Percentiles rank a stretch among this genome's conserved stretches.
Conservation (phyloP, 164 flowering plant species). For the Houttuynia cordata region DNA sequence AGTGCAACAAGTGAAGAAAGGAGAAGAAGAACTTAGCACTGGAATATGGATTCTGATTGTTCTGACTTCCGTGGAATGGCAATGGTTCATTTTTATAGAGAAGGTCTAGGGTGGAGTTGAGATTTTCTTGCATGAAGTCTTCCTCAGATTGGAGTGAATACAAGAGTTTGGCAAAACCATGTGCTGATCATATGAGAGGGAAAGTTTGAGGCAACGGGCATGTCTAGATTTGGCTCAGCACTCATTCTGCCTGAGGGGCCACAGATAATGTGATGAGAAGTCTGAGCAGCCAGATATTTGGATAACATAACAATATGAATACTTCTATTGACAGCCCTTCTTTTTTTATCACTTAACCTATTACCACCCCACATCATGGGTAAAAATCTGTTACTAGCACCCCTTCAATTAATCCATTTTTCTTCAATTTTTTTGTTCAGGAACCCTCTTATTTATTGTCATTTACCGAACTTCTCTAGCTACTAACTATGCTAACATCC, state of each 20-base stretch:
- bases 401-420: no score
- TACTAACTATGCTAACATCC: no score
- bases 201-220: not conserved
- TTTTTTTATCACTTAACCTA: no score
- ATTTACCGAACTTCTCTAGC: no score
- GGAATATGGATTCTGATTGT: not conserved
- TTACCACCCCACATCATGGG: no score
- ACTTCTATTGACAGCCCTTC: no score
- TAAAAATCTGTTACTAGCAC: no score
- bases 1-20: not conserved
- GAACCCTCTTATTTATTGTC: no score
- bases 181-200: not conserved
- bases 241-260: not conserved
- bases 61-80: not conserved
- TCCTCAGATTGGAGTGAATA: not conserved
- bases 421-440: no score
- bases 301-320: no score
- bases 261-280: no score
- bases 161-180: not conserved
- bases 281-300: no score
- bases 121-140: not conserved
- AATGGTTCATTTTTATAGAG: not conserved
- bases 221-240: not conserved
- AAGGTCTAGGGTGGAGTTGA: not conserved
- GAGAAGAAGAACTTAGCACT: not conserved